phyloP scores from a whole-genome alignment of 2,329 filamentous ascomycete species.

The Alternaria gaisen region DNA sequence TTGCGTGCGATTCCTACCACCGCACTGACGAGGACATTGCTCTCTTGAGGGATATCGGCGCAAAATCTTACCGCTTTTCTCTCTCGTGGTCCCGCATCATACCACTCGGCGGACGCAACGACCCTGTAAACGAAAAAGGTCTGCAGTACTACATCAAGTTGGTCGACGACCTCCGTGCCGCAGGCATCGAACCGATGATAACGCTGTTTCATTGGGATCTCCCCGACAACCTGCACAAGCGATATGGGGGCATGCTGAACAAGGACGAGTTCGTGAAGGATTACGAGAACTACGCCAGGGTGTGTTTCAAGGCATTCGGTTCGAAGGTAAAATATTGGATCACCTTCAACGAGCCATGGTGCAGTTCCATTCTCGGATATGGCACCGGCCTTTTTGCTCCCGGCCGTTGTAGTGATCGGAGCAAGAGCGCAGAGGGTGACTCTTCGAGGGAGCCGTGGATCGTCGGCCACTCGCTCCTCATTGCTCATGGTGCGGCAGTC shows the following conservation, averaged over 20 bases:
- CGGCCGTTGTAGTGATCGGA: constrained; percentile 80
- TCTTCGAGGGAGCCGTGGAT: constrained; percentile 81
- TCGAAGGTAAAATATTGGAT: constrained; percentile 87
- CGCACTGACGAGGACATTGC: constrained; percentile 79
- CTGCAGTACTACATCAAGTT: constrained; percentile 81
- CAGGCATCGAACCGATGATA: constrained; percentile 80
- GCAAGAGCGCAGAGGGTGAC: constrained; percentile 75
- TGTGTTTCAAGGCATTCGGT: constrained; percentile 76
- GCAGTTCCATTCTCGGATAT: constrained; percentile 82
- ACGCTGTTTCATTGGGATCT: constrained; percentile 92
- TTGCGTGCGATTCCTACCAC: constrained; percentile 89
- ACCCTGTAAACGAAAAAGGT: constrained; percentile 81
- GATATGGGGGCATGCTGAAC: constrained; percentile 83
- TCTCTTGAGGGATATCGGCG: constrained; percentile 76
- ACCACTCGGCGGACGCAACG: constrained; percentile 81
- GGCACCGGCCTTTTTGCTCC: constrained; percentile 80
- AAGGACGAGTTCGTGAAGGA: constrained; percentile 83
- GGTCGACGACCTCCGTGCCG: constrained; percentile 78
- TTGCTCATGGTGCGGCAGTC: constrained; percentile 82
- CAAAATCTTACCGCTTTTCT: constrained; percentile 83
- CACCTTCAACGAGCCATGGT: constrained; percentile 92
- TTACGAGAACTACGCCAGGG: constrained; percentile 79
- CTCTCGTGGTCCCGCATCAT: constrained; percentile 85
- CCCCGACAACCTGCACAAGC: constrained; percentile 77
- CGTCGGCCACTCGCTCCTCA: constrained; percentile 79